A percentile compares a stretch with the other conserved stretches of the same genome.
These are phyloP conservation scores for Eucalyptus pauciflora DNA, from an alignment of 345 rosid genomes.

Conservation along the genomic window DNA sequence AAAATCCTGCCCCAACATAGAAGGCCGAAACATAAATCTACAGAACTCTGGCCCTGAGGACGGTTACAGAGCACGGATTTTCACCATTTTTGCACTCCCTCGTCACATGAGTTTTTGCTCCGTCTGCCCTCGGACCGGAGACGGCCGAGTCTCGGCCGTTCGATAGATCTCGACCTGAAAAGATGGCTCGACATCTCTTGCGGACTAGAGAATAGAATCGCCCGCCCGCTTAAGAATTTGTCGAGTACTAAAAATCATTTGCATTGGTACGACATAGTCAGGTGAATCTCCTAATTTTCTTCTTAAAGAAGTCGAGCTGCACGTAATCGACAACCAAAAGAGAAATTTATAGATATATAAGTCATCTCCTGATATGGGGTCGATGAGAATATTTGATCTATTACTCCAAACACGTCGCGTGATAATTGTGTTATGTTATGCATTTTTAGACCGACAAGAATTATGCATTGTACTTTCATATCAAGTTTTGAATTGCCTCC, in stretches of 20 bases:
- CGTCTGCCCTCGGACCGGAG: background rate
- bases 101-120: too few species aligned
- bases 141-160: background rate
- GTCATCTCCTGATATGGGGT: background rate
- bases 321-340: too few species aligned
- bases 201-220: accelerated
- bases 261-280: accelerated
- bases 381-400: accelerated
- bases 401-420: background rate
- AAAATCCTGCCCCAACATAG: background rate
- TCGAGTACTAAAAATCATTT: background rate
- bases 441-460: background rate
- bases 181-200: background rate
- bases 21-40: accelerated
- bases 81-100: background rate
- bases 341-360: too few species aligned
- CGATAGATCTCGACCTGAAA: background rate
- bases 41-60: background rate
- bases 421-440: background rate
- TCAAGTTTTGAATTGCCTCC: background rate
- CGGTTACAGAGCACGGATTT: background rate
- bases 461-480: background rate
- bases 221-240: accelerated
- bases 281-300: background rate
- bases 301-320: background rate